A percentile compares a stretch with the other conserved stretches of the same genome.
Conservation (phyloP, 208 protist genomes). For the Trichomonas vaginalis region DNA sequence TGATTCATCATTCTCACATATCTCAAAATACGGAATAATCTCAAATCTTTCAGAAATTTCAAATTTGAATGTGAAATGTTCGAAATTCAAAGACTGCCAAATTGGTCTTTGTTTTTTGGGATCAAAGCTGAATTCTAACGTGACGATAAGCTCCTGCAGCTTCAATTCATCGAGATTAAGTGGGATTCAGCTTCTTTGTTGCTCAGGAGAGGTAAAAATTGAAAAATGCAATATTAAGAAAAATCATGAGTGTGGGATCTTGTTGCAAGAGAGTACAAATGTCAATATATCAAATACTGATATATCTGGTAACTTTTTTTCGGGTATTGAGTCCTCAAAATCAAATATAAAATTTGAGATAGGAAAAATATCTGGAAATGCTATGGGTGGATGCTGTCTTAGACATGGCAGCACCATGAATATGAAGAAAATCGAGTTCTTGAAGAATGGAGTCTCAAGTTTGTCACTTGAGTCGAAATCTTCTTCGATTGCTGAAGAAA, state of each 20-base stretch:
- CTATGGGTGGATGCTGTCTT: background rate
- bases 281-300: background rate
- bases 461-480: background rate
- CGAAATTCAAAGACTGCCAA: background rate
- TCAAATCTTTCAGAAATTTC: background rate
- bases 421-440: background rate
- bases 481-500: background rate
- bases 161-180: background rate
- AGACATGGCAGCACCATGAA: background rate
- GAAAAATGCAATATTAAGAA: background rate
- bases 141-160: background rate
- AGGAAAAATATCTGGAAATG: background rate
- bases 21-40: background rate
- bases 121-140: background rate
- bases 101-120: background rate
- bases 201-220: background rate
- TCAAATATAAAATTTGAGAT: background rate
- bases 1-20: background rate
- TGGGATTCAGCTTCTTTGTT: background rate
- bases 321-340: background rate
- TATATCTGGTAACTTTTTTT: background rate
- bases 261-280: background rate
- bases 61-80: background rate
- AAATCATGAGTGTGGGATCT: background rate
- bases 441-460: background rate